Conservation (phyloP, 2,329 filamentous ascomycete species). For the Fusarium nematophilum region DNA sequence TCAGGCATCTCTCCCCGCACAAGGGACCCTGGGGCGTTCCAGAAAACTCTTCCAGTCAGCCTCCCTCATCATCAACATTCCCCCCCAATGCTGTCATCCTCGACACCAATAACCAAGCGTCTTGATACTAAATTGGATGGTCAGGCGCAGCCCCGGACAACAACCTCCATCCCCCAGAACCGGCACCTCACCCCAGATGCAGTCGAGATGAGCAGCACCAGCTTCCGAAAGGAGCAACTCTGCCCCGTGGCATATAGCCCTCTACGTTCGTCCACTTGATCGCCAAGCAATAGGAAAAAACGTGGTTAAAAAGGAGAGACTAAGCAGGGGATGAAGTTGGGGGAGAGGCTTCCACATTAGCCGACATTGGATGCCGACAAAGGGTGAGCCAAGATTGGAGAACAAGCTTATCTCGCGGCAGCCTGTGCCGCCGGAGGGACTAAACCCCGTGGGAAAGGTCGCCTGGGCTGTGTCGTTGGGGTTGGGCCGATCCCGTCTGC, state of each 20-base stretch:
- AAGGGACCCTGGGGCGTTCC: no score
- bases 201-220: neutral
- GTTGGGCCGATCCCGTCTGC: no score
- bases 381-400: conserved; percentile 1
- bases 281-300: neutral
- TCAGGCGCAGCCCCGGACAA: conserved; percentile 2
- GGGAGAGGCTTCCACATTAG: neutral
- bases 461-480: no score
- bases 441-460: neutral
- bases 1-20: no score
- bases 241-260: neutral
- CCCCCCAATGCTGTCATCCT: neutral
- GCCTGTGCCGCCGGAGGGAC: neutral
- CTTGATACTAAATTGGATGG: no score
- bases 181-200: no score
- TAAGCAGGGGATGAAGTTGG: no score
- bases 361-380: conserved; percentile 2
- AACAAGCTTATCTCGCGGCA: no score
- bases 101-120: neutral
- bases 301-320: neutral
- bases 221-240: conserved; percentile 3
- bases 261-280: no score
- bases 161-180: no score
- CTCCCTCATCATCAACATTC: no score
- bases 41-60: conserved; percentile 6